Evolutionary conservation across 495 filamentous ascomycete species (phyloP).

Genomic region (Amniculicola lignicola): DNA sequence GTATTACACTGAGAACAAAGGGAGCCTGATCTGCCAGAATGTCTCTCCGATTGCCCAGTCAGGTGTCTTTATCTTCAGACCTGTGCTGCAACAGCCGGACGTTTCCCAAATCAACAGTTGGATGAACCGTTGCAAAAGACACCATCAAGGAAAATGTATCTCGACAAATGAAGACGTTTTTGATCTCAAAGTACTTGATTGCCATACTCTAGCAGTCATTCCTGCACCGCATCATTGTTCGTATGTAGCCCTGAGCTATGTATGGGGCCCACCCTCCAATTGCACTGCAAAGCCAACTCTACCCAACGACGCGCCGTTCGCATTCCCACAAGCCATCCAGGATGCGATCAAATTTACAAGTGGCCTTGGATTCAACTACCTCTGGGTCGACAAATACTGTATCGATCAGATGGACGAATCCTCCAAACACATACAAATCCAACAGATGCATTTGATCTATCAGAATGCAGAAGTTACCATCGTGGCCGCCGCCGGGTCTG

Average conservation of each 20-base stretch:
- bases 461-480: background rate
- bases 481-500: background rate
- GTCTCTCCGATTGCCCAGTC: no score
- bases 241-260: background rate
- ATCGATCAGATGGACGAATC: background rate
- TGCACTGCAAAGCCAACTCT: background rate
- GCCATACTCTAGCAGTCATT: background rate
- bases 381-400: conserved; percentile 3
- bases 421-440: background rate
- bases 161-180: background rate
- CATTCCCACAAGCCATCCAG: background rate
- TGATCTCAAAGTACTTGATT: background rate
- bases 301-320: background rate
- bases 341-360: background rate
- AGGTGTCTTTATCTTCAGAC: no score
- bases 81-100: no score
- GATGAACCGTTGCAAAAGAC: background rate
- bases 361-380: background rate
- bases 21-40: no score
- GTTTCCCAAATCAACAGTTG: no score
- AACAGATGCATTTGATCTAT: background rate
- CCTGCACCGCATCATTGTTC: background rate
- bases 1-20: no score
- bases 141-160: background rate
- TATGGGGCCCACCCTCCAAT: background rate